Evolutionary conservation across 768 basidiomycete genomes (phyloP), one percentile per base, ranked within the genome.

Genomic region (Leccinum disarticulatum): DNA sequence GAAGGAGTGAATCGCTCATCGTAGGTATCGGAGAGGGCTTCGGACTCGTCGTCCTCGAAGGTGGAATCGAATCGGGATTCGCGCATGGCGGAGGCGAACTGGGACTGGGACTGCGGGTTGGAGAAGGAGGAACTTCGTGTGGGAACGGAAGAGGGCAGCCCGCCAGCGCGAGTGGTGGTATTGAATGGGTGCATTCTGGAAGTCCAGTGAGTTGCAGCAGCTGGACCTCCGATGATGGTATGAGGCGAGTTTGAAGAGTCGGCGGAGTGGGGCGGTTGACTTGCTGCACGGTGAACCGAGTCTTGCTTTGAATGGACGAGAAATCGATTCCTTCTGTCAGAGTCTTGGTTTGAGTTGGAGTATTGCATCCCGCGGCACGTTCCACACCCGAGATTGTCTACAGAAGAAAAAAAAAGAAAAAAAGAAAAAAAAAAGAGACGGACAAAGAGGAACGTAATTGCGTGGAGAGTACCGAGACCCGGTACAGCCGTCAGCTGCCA

Each of bases 11-110:
- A 84, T 49, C 75, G 78, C 35, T 87, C 83, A 49, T 88, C 87
- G 66, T 86, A 86, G 49, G 80, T 81, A 68, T 89, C 87, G 52
- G 81, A 83, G 25, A 84, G 74, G 6, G 74, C 75, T 55, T 89
- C 88, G 1, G 82, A 83, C 73, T 92, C 90, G 71, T 92, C 90
- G 64, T 92, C 90, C 75, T 92, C 91, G 64, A 88, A 84, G 1
- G 89, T 92, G 25, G 88, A 90, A 6, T 87, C 81, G 72, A 92
- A 91, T 33, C 84, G 76, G 7, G 78, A 74, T 56, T 87, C 87
- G 46, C 87, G 84, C 83, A 90, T 85, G 41, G 82, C 78, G 28
- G 86, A 84, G 22, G 81, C 75, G 69, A 90, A 87, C 51, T 82
- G 80, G 61, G 76, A 87, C 51, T 82, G 80, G 61, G 76, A 68